phyloP scores from a whole-genome alignment of 2,329 filamentous ascomycete genomes.

The Gnomoniopsis sp. region DNA sequence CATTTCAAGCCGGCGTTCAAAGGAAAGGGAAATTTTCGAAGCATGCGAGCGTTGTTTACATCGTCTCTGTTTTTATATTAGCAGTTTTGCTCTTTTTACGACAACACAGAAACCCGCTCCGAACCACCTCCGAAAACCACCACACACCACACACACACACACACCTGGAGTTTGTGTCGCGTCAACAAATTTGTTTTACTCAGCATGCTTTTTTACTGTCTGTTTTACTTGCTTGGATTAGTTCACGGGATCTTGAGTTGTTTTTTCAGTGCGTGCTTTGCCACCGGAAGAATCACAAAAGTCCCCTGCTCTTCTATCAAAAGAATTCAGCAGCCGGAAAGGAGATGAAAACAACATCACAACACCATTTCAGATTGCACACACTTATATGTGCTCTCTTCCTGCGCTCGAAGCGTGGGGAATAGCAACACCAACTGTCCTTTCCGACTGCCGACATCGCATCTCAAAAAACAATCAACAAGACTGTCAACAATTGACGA shows the following conservation, averaged over 20 bases:
- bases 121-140: slow-evolving; percentile 18
- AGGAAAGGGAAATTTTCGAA: not conserved
- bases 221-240: slow-evolving; percentile 2
- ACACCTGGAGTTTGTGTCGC: slow-evolving; percentile 21
- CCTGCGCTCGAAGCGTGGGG: slow-evolving; percentile 5
- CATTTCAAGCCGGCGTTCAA: slow-evolving; percentile 9
- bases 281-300: slow-evolving; percentile 2
- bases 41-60: slow-evolving; percentile 2
- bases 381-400: not conserved
- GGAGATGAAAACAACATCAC: slow-evolving; percentile 14
- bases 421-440: slow-evolving; percentile 7
- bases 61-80: not conserved
- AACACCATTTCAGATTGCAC: slow-evolving; percentile 12
- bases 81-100: not conserved
- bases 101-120: slow-evolving; percentile 11
- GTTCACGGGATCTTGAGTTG: slow-evolving; percentile 1
- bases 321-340: slow-evolving; percentile 15
- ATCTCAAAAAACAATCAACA: slow-evolving; percentile 16
- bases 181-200: slow-evolving; percentile 20
- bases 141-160: slow-evolving; percentile 14
- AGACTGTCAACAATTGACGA: slow-evolving; percentile 9
- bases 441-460: slow-evolving; percentile 21
- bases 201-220: slow-evolving; percentile 17
- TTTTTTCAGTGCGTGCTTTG: slow-evolving; percentile 10
- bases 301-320: slow-evolving; percentile 11